phyloP scores from a whole-genome alignment of 2,329 filamentous ascomycete genomes.

The Nigrospora sphaerica region DNA sequence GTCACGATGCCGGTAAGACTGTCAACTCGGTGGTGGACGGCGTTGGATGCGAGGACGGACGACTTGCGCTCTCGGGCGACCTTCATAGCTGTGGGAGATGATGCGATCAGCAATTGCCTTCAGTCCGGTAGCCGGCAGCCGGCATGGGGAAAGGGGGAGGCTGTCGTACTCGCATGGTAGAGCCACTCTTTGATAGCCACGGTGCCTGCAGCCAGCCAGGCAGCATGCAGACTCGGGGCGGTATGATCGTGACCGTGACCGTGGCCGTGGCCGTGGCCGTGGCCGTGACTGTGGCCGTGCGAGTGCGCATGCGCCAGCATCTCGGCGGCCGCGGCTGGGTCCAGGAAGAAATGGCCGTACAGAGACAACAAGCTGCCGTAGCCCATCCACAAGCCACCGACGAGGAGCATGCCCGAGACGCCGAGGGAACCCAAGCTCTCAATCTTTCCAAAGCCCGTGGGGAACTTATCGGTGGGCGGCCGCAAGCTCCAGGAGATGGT shows the following conservation, averaged over 20 bases:
- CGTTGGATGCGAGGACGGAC: slow-evolving; percentile 91
- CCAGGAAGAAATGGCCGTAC: slow-evolving; percentile 66
- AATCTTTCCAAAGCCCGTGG: slow-evolving; percentile 92
- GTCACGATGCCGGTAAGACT: slow-evolving; percentile 93
- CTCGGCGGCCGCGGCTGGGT: slow-evolving; percentile 47
- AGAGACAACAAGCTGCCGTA: slow-evolving; percentile 65
- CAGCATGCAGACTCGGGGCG: slow-evolving; percentile 83
- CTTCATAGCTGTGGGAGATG: slow-evolving; percentile 67
- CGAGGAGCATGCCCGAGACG: slow-evolving; percentile 83
- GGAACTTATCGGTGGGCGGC: slow-evolving; percentile 76
- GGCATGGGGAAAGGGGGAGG: neutral
- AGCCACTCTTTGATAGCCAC: slow-evolving; percentile 95
- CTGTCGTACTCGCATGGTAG: slow-evolving; percentile 80
- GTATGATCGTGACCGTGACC: slow-evolving; percentile 55
- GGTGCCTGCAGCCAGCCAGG: slow-evolving; percentile 86
- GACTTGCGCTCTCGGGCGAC: slow-evolving; percentile 90
- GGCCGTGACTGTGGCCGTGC: slow-evolving; percentile 54
- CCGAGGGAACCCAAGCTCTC: slow-evolving; percentile 91
- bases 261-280: slow-evolving; percentile 64
- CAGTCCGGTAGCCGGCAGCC: neutral
- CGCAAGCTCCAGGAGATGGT: slow-evolving; percentile 92
- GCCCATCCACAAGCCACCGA: slow-evolving; percentile 89
- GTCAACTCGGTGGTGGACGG: slow-evolving; percentile 92
- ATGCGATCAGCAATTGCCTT: neutral
- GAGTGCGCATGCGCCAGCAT: slow-evolving; percentile 49